Conservation (phyloP, 2,329 filamentous ascomycete species). For the Fusarium heterosporum region DNA sequence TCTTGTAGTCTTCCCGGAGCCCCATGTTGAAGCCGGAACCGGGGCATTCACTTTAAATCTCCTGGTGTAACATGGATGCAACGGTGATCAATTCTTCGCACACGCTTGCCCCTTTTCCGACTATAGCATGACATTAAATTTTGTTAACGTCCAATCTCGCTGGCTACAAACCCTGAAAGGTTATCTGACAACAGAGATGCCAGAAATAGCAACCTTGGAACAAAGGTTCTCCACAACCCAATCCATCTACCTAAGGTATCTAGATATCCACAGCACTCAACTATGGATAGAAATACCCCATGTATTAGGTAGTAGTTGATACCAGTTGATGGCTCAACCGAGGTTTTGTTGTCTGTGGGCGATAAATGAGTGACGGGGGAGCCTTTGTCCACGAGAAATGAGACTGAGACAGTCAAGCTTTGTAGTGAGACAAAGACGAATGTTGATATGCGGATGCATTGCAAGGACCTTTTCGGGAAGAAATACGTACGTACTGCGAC, state of each 20-base stretch:
- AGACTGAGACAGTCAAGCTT: slow-evolving; percentile 10
- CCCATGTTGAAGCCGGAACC: slow-evolving; percentile 1
- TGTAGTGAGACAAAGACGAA: background rate
- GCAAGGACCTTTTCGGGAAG: background rate
- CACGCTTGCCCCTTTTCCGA: slow-evolving; percentile 17
- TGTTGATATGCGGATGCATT: slow-evolving; percentile 6
- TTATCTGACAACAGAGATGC: slow-evolving; percentile 21
- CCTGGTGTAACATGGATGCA: background rate
- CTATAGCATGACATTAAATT: background rate
- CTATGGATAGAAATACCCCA: too few relatives aligned
- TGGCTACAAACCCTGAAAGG: slow-evolving; percentile 16
- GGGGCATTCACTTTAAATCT: slow-evolving; percentile 5
- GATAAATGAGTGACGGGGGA: background rate
- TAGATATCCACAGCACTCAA: background rate
- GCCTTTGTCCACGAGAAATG: slow-evolving; percentile 6
- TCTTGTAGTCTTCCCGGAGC: background rate
- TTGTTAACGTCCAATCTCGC: slow-evolving; percentile 29
- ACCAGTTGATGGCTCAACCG: slow-evolving; percentile 5
- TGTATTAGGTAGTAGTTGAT: slow-evolving; percentile 7
- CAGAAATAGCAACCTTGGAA: slow-evolving; percentile 31
- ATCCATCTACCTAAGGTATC: slow-evolving; percentile 1
- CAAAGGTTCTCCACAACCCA: slow-evolving; percentile 9
- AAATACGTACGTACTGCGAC: background rate
- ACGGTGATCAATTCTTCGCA: background rate
- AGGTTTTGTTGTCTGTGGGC: slow-evolving; percentile 6